Evolutionary conservation across 2,329 filamentous ascomycete genomes (phyloP), one percentile per base, ranked within the genome.

Genomic region (Thelonectria discophora): DNA sequence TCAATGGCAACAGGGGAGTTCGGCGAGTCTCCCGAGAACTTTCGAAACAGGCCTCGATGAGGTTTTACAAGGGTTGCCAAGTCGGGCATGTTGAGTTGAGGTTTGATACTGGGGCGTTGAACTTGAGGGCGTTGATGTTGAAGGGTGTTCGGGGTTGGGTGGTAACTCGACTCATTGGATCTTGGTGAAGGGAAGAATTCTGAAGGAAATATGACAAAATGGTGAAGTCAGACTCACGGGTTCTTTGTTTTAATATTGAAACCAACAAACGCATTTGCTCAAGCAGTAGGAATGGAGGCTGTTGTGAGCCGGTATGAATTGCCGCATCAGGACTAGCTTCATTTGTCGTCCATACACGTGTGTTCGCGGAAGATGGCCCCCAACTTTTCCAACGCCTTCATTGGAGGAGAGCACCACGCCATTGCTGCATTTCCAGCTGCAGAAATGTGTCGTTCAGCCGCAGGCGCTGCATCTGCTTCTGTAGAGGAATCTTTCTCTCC

Each of bases 61-160:
- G 68, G 61, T 3, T 17, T 69, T 43, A 63, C 62, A 6, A 62
- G 8, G 15, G 24, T 46, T 1, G 40, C 46, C 8, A 69, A 17
- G 5, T 51, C 43, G 10, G 53, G 58, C 63, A 69, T 69, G 1
- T 10, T 43, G 32, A 13, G 17, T 45, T 21, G 42, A 21, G 8
- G 42, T 20, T 21, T 45, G n/a, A n/a, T n/a, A n/a, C n/a, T n/a
- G n/a, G n/a, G n/a, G n/a, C n/a, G n/a, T n/a, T n/a, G n/a, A n/a
- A n/a, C n/a, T n/a, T n/a, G n/a, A n/a, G n/a, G n/a, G n/a, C n/a
- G n/a, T n/a, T n/a, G n/a, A n/a, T n/a, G n/a, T n/a, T n/a, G n/a
- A n/a, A n/a, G n/a, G n/a, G n/a, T n/a, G n/a, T n/a, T 42, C 13
- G 9, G 6, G n/a, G 39, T 10, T 42, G 39, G 17, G 17, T 42